A percentile compares a stretch with the other conserved stretches of the same genome.
phyloP scores from a whole-genome alignment of 129 eudicot species.

The Glebionis coronaria region DNA sequence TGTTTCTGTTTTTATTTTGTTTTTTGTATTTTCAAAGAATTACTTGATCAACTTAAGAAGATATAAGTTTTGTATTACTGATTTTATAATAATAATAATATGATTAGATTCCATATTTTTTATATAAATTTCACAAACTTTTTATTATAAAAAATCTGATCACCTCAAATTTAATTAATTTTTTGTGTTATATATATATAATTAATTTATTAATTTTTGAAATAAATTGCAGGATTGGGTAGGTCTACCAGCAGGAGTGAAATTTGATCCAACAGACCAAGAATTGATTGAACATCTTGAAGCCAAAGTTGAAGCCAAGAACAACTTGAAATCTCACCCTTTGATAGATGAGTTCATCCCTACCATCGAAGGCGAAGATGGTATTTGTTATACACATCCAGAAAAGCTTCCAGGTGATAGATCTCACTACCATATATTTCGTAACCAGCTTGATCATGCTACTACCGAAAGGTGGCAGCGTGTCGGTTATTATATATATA shows the following conservation, averaged over 20 bases:
- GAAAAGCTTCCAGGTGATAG: conserved; percentile 94
- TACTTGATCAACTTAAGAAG: too few species aligned
- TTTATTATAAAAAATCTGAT: neutral
- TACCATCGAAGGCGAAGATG: conserved; percentile 99
- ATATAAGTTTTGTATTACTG: neutral
- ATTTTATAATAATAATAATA: neutral
- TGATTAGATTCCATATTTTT: neutral
- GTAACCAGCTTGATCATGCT: neutral
- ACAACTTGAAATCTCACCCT: conserved; percentile 84
- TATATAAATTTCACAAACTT: neutral
- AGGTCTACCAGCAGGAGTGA: conserved; percentile 99
- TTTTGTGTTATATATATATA: conserved; percentile 2
- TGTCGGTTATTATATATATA: neutral
- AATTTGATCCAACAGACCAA: conserved; percentile 98
- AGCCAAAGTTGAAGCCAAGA: conserved; percentile 89
- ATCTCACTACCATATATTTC: too few species aligned
- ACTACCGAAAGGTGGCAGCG: neutral
- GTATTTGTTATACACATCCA: conserved; percentile 98
- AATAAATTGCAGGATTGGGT: conserved; percentile 82
- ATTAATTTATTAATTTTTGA: conserved; percentile 1
- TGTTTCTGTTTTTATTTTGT: neutral
- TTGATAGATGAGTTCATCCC: conserved; percentile 97
- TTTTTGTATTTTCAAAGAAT: too few species aligned
- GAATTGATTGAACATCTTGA: conserved; percentile 97
- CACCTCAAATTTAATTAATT: neutral